Percentiles rank a stretch among this genome's conserved stretches.
Conservation (phyloP, 768 basidiomycete species). For the Amanita fuliginea region DNA sequence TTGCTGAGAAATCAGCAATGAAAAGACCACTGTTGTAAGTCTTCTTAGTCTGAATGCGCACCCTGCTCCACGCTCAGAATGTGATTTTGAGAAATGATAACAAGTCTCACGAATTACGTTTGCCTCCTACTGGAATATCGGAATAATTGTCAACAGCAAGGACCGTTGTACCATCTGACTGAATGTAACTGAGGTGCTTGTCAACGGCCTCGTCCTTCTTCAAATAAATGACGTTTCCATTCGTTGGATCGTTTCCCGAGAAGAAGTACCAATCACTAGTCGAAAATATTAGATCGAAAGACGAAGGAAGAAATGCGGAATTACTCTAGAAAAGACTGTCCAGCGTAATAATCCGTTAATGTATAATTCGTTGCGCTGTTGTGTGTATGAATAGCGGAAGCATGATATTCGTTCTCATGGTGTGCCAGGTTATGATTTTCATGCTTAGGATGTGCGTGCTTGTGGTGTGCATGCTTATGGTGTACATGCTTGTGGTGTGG, state of each 20-base stretch:
- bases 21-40: conserved; percentile 58
- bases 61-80: conserved; percentile 24
- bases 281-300: neutral
- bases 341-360: conserved; percentile 26
- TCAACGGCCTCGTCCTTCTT: conserved; percentile 31
- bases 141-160: conserved; percentile 54
- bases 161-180: conserved; percentile 42
- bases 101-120: conserved; percentile 40
- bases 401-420: too few species aligned
- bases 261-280: conserved; percentile 61
- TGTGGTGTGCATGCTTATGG: too few species aligned
- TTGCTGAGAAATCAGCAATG: conserved; percentile 58
- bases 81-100: neutral
- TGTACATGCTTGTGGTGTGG: conserved; percentile 4
- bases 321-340: conserved; percentile 52
- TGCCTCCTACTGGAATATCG: conserved; percentile 33
- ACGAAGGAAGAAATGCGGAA: conserved; percentile 9
- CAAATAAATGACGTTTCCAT: conserved; percentile 57
- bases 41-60: conserved; percentile 59
- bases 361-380: conserved; percentile 16
- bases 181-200: conserved; percentile 51
- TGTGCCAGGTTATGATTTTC: too few species aligned
- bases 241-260: conserved; percentile 51
- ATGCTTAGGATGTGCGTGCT: too few species aligned
- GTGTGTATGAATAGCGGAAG: conserved; percentile 8